These are phyloP conservation scores for Lophiotrema nucula DNA, from an alignment of 495 filamentous ascomycete species.

Conservation along the genomic window DNA sequence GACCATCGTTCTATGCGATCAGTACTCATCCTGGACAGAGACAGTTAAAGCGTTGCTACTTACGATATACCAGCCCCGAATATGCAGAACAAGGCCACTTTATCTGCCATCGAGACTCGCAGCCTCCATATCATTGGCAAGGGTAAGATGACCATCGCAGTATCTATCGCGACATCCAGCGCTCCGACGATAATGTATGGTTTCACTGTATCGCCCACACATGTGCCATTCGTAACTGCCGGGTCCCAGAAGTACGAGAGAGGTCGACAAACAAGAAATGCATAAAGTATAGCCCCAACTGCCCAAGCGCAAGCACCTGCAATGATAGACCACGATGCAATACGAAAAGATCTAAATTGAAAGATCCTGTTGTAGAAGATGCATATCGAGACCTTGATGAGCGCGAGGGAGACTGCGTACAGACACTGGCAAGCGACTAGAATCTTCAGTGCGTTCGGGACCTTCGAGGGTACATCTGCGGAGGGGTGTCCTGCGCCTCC, in stretches of 20 bases:
- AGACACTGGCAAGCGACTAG: constrained; percentile 3
- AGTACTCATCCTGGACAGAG: not conserved
- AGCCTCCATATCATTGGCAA: constrained; percentile 11
- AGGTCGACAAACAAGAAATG: not conserved
- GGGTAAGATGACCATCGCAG: constrained; percentile 5
- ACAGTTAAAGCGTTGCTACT: not conserved
- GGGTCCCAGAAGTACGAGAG: not conserved
- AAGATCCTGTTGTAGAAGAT: constrained; percentile 1
- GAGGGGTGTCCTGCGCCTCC: constrained; percentile 10
- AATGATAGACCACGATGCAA: not conserved
- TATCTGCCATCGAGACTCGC: constrained; percentile 4
- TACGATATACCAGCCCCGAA: constrained; percentile 15
- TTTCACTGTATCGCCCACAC: not conserved
- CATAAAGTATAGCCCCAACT: not conserved
- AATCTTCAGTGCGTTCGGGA: constrained; percentile 3
- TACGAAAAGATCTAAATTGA: not conserved
- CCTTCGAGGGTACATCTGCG: constrained; percentile 4
- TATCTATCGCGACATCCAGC: constrained; percentile 7
- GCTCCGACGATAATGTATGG: constrained; percentile 7
- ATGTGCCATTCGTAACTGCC: not conserved
- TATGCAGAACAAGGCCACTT: constrained; percentile 13
- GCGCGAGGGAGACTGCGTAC: not conserved
- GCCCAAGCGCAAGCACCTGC: not conserved
- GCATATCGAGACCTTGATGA: not conserved
- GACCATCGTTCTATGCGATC: constrained; percentile 4